Conservation (phyloP, 345 rosid genomes). For the Eutrema yunnanense region DNA sequence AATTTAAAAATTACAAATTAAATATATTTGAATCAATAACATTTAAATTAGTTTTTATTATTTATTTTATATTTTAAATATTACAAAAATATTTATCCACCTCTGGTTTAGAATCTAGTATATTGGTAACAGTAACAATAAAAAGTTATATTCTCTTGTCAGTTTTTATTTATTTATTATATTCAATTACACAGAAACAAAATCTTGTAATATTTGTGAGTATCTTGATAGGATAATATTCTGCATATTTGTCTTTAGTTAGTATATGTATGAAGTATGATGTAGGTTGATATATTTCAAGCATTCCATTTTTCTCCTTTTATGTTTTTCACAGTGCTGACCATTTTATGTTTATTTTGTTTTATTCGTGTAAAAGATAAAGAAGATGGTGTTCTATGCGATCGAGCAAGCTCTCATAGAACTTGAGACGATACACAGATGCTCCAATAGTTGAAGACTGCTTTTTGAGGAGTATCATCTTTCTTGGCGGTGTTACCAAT, state of each 20-base stretch:
- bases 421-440: not conserved
- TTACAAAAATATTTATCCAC: no score
- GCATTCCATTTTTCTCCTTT: not conserved
- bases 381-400: constrained; percentile 76
- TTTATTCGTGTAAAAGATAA: constrained; percentile 42
- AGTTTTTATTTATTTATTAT: not conserved
- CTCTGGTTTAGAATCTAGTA: no score
- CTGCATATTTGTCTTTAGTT: not conserved
- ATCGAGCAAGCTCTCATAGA: constrained; percentile 34
- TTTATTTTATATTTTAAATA: no score
- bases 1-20: no score
- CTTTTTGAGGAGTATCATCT: not conserved
- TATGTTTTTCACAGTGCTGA: not conserved
- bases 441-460: not conserved
- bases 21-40: no score
- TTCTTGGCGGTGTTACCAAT: not conserved
- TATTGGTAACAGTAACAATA: not conserved
- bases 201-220: not conserved
- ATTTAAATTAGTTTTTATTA: no score
- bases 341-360: not conserved
- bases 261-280: not conserved
- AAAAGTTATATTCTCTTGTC: not conserved
- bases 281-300: no score
- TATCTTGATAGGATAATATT: not conserved
- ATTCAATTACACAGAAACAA: not conserved